phyloP scores from a whole-genome alignment of 352 stramenopile genomes.

The Aphanomyces astaci region DNA sequence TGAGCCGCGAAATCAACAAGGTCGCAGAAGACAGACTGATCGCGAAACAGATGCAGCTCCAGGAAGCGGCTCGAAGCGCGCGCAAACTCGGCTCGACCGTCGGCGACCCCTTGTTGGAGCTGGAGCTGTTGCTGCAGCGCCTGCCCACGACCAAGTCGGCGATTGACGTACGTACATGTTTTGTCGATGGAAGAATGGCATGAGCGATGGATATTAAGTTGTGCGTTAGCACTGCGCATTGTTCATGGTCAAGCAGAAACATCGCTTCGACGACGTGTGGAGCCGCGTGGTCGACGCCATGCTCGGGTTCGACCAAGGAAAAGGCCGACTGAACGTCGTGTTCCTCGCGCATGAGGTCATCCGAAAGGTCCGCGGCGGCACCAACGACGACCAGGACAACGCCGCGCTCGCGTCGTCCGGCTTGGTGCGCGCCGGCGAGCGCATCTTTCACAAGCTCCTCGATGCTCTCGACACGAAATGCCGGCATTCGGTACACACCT shows the following conservation, averaged over 20 bases:
- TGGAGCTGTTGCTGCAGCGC: slow-evolving; percentile 77
- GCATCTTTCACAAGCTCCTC: slow-evolving; percentile 49
- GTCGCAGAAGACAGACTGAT: slow-evolving; percentile 75
- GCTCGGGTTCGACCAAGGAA: slow-evolving; percentile 49
- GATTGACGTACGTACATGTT: slow-evolving; percentile 76
- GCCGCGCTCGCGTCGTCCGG: slow-evolving; percentile 60
- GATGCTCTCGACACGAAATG: slow-evolving; percentile 55
- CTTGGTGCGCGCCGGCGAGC: slow-evolving; percentile 56
- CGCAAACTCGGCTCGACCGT: slow-evolving; percentile 74
- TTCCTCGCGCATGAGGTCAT: slow-evolving; percentile 81
- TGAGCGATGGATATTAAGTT: too few relatives aligned
- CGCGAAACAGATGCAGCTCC: slow-evolving; percentile 67
- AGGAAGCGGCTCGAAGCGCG: slow-evolving; percentile 61
- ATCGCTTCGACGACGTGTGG: slow-evolving; percentile 60
- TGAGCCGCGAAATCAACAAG: slow-evolving; percentile 79
- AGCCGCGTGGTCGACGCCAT: slow-evolving; percentile 59
- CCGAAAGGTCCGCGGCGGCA: slow-evolving; percentile 60
- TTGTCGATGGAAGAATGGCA: too few relatives aligned
- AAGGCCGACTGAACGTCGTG: slow-evolving; percentile 66
- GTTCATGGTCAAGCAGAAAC: slow-evolving; percentile 75
- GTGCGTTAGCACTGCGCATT: slow-evolving; percentile 57
- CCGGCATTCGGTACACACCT: slow-evolving; percentile 51
- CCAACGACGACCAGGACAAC: slow-evolving; percentile 64
- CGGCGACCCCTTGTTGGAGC: slow-evolving; percentile 77
- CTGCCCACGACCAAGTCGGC: slow-evolving; percentile 72